These are phyloP conservation scores for Trichoderma sp. DNA, from an alignment of 2,329 filamentous ascomycete genomes.

Conservation along the genomic window DNA sequence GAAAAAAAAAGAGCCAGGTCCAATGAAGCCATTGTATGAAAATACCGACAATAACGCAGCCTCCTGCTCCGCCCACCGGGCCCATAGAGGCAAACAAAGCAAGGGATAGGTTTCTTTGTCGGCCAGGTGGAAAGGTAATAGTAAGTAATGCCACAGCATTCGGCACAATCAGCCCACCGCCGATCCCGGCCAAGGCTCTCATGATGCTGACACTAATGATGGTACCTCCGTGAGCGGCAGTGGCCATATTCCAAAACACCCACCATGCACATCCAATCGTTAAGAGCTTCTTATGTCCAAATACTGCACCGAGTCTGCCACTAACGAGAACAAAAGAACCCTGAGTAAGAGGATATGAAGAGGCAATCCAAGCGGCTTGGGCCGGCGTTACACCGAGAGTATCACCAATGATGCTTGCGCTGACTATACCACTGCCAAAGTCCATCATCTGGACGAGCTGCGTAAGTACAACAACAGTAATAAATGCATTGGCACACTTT, in stretches of 20 bases:
- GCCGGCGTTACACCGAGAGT: background rate
- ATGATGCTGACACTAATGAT: slow-evolving; percentile 2
- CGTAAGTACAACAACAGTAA: background rate
- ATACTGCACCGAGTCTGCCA: background rate
- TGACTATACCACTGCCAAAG: background rate
- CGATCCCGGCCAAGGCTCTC: slow-evolving; percentile 3
- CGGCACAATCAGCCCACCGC: background rate
- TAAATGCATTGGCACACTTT: background rate
- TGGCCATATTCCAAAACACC: slow-evolving; percentile 4
- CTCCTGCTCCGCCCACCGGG: background rate
- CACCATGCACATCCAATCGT: background rate
- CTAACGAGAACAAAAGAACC: background rate
- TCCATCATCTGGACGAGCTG: background rate
- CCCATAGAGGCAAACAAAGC: slow-evolving; percentile 10
- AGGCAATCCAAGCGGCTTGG: background rate
- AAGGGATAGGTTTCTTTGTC: background rate
- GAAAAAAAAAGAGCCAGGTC: background rate
- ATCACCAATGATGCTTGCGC: background rate
- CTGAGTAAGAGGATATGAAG: background rate
- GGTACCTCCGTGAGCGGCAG: background rate
- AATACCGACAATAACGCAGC: background rate
- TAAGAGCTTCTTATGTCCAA: slow-evolving; percentile 6
- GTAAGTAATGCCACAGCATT: slow-evolving; percentile 10
- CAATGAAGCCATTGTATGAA: background rate
- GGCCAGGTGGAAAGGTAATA: background rate